These are phyloP conservation scores for Hyphopichia fennica DNA, from an alignment of 1,139 yeast genomes.

Conservation along the genomic window DNA sequence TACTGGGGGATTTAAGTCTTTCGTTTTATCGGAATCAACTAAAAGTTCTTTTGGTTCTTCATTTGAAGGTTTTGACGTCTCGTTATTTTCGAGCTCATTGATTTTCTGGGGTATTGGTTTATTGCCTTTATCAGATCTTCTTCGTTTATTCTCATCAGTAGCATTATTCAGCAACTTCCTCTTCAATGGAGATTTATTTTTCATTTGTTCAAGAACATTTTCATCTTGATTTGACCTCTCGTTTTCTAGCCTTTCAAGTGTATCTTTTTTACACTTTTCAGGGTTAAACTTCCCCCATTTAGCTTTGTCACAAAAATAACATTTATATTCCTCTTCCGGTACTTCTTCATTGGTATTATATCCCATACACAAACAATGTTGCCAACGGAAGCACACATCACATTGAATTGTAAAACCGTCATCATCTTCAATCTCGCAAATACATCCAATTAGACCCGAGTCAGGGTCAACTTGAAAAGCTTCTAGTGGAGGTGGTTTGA, in stretches of 20 bases:
- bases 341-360: slow-evolving; percentile 70
- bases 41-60: background rate
- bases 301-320: slow-evolving; percentile 71
- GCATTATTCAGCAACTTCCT: slow-evolving; percentile 32
- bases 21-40: background rate
- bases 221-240: slow-evolving; percentile 17
- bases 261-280: slow-evolving; percentile 32
- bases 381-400: slow-evolving; percentile 91
- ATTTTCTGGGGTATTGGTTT: slow-evolving; percentile 5
- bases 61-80: background rate
- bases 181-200: slow-evolving; percentile 11
- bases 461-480: slow-evolving; percentile 71
- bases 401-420: slow-evolving; percentile 96
- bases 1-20: background rate
- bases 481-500: slow-evolving; percentile 30
- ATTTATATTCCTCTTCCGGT: slow-evolving; percentile 76
- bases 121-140: slow-evolving; percentile 9
- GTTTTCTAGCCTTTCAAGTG: slow-evolving; percentile 36
- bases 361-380: slow-evolving; percentile 87
- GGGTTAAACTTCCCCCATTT: slow-evolving; percentile 55
- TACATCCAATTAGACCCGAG: slow-evolving; percentile 84
- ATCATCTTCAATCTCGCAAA: slow-evolving; percentile 86
- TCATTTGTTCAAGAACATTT: slow-evolving; percentile 5
- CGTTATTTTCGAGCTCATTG: background rate
- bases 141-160: slow-evolving; percentile 25